A percentile compares a stretch with the other conserved stretches of the same genome.
Evolutionary conservation across 176 grass and related monocot species (phyloP).

Genomic region (Cenchrus americanus): DNA sequence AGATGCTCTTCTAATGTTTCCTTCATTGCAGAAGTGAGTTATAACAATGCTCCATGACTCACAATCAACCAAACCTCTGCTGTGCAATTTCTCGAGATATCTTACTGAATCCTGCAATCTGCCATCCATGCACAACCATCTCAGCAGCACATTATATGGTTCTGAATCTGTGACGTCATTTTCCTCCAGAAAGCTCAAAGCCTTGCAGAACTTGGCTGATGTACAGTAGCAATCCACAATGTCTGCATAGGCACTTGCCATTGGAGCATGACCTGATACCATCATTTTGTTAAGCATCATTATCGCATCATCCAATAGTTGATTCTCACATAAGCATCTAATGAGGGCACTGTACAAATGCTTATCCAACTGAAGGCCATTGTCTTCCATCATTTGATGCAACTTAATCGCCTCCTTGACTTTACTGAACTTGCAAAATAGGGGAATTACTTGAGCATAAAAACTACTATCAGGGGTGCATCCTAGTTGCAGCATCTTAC

Average conservation of each 20-base stretch:
- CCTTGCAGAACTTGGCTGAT: constrained; percentile 42
- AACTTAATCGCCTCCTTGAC: constrained; percentile 45
- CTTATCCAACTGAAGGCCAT: constrained; percentile 29
- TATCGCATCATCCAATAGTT: constrained; percentile 42
- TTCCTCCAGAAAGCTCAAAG: constrained; percentile 56
- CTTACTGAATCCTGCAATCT: constrained; percentile 43
- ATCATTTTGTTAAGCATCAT: constrained; percentile 51
- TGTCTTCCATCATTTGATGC: constrained; percentile 54
- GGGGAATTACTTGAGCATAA: constrained; percentile 55
- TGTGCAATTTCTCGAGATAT: constrained; percentile 43
- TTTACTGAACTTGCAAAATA: constrained; percentile 58
- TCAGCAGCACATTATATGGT: constrained; percentile 60
- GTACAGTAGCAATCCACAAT: constrained; percentile 53
- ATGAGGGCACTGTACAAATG: constrained; percentile 44
- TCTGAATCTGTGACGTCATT: constrained; percentile 45
- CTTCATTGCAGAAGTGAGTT: constrained; percentile 44
- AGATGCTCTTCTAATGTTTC: constrained; percentile 51
- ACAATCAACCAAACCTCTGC: constrained; percentile 41
- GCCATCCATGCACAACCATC: constrained; percentile 41
- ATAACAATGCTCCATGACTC: constrained; percentile 60
- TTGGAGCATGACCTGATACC: constrained; percentile 41
- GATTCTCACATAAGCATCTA: constrained; percentile 55
- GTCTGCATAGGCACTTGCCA: constrained; percentile 39
- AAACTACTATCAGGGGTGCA: constrained; percentile 49
- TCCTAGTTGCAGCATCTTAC: constrained; percentile 52